These are phyloP conservation scores for Arthrobotrys sphaeroides DNA, from an alignment of 2,329 filamentous ascomycete species.

Conservation along the genomic window DNA sequence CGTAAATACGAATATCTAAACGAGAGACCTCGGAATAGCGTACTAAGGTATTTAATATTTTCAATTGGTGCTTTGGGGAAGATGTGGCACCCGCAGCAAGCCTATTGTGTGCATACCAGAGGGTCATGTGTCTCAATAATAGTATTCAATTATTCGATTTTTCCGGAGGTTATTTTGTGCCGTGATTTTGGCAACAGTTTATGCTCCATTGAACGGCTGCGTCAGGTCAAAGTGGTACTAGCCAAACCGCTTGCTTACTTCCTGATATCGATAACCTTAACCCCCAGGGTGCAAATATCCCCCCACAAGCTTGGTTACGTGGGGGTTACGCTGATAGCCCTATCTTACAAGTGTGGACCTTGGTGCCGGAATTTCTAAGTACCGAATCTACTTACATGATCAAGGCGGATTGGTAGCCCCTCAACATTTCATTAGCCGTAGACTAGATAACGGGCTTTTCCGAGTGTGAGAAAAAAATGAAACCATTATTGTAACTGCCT, in stretches of 20 bases:
- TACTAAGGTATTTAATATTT: neutral
- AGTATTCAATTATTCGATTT: too few relatives aligned
- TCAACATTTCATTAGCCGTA: neutral
- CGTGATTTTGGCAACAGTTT: too few relatives aligned
- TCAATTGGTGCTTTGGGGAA: neutral
- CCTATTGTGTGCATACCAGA: too few relatives aligned
- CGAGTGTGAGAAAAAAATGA: neutral
- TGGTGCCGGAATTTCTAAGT: neutral
- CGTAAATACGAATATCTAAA: constrained; percentile 6
- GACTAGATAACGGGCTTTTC: neutral
- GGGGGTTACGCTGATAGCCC: neutral
- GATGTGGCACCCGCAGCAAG: too few relatives aligned
- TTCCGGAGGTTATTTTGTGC: too few relatives aligned
- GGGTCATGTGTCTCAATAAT: neutral
- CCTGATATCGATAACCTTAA: too few relatives aligned
- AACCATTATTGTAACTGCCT: neutral
- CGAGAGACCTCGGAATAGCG: neutral
- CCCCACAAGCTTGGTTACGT: neutral
- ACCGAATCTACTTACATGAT: neutral
- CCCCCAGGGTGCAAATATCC: neutral
- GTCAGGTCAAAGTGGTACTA: too few relatives aligned
- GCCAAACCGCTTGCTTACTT: too few relatives aligned
- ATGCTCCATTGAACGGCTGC: too few relatives aligned
- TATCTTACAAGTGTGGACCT: neutral
- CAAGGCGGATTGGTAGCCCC: neutral